Base-by-base conservation (phyloP, 1,284 basidiomycete genomes). In the Sporisorium scitamineum region DNA sequence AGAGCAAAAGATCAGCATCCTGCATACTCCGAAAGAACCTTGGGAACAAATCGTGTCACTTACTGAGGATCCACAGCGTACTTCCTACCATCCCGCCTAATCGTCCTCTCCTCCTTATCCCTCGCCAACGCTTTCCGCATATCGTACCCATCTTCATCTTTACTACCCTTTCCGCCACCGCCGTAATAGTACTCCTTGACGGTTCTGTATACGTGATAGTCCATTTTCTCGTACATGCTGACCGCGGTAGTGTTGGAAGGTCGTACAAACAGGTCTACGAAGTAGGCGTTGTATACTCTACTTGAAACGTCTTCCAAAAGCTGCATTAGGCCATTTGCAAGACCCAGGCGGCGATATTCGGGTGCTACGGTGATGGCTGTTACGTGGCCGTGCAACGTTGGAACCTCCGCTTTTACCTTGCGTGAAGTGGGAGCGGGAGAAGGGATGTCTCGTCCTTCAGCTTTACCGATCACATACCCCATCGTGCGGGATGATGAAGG, bases 361-460 rank as follows among this genome's bases (percentile, higher is more conserved):
- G 94, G 94, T 0, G 94, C 93, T 55, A 96, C 93, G 2, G 94
- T 93, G 58, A 96, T 88, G 0, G 94, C 94, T 1, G 94, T 96
- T 76, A 96, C 92, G 83, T 96, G 94, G 0, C 83, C 84, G 50
- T 85, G 84, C 13, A 79, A 44, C 37, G 81, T 77, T 24, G 78
- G 68, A 6, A 16, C 7, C 8, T 34, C 34, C 13, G 7, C 34
- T 13, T 34, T 34, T 14, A n/a, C n/a, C n/a, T 13, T 34, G 34
- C 34, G 34, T 14, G 41, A n/a, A 4, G 57, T 47, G 9, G 41
- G 41, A 11, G 57, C 79, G 13, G 44, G 16, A 5, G 55, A 34
- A 10, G 20, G 3, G 6, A 80, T 65, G 60, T 76, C 78, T n/a
- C 54, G 56, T 0, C 83, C 83, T 51, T 85, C 83, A 1, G 78